A percentile compares a stretch with the other conserved stretches of the same genome.
Conservation (phyloP, 1,284 basidiomycete species). For the Naganishia sp. region DNA sequence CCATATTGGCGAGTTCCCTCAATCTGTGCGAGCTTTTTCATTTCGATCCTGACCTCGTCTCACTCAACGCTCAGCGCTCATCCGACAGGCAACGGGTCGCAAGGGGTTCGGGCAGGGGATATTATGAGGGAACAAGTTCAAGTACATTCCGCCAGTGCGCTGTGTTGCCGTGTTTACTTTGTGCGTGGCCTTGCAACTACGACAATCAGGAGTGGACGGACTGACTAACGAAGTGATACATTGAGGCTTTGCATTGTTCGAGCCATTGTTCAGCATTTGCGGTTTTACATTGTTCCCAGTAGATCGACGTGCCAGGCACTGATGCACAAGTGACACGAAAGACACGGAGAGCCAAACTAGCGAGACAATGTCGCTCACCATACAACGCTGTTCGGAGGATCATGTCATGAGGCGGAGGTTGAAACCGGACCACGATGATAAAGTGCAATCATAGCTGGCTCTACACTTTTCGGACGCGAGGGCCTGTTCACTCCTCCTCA, state of each 20-base stretch:
- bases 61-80: too few relatives aligned
- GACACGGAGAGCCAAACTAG: not conserved
- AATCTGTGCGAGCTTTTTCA: too few relatives aligned
- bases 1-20: too few relatives aligned
- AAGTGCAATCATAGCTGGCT: not conserved
- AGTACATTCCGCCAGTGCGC: too few relatives aligned
- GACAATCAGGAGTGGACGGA: not conserved
- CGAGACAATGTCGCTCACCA: not conserved
- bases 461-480: too few relatives aligned
- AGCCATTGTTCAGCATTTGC: too few relatives aligned
- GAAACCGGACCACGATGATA: not conserved
- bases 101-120: too few relatives aligned
- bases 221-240: not conserved
- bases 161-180: not conserved
- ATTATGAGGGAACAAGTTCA: too few relatives aligned
- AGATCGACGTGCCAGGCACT: not conserved
- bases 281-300: not conserved
- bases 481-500: too few relatives aligned
- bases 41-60: too few relatives aligned
- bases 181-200: too few relatives aligned
- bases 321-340: not conserved
- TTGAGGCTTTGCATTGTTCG: constrained; percentile 1
- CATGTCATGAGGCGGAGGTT: not conserved
- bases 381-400: not conserved
- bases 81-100: too few relatives aligned